Conservation (phyloP, 1,139 yeast species). For the Taiozyma sp. region DNA sequence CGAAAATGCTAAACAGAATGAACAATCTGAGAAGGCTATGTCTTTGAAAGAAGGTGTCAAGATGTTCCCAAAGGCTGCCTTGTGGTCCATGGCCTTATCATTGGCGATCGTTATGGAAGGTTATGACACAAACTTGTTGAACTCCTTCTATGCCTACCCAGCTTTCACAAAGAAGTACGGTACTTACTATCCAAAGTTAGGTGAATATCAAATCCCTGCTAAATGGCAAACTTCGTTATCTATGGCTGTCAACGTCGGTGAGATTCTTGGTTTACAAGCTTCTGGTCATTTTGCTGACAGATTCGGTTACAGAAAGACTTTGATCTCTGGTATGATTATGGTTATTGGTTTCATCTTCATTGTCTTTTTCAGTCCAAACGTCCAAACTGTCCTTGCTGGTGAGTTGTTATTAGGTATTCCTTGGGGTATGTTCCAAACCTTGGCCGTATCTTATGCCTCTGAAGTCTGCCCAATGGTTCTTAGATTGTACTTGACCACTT, state of each 20-base stretch:
- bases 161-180: slow-evolving; percentile 25
- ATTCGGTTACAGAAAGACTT: slow-evolving; percentile 50
- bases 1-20: slow-evolving; percentile 24
- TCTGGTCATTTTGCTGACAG: slow-evolving; percentile 37
- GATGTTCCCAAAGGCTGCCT: slow-evolving; percentile 30
- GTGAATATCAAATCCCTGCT: slow-evolving; percentile 20
- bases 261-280: slow-evolving; percentile 34
- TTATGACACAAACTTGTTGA: slow-evolving; percentile 33
- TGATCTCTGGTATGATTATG: slow-evolving; percentile 33
- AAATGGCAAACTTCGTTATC: slow-evolving; percentile 31
- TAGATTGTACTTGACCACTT: slow-evolving; percentile 26
- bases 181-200: slow-evolving; percentile 6
- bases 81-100: slow-evolving; percentile 37
- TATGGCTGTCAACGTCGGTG: slow-evolving; percentile 28
- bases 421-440: slow-evolving; percentile 25
- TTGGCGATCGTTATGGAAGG: slow-evolving; percentile 40
- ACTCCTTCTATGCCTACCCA: slow-evolving; percentile 27
- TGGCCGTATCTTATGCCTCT: slow-evolving; percentile 26
- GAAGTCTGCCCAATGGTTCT: slow-evolving; percentile 30
- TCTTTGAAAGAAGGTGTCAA: slow-evolving; percentile 17
- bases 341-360: slow-evolving; percentile 22
- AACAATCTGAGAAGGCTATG: slow-evolving; percentile 15
- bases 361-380: slow-evolving; percentile 24
- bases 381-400: slow-evolving; percentile 27
- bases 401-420: slow-evolving; percentile 26